phyloP scores from a whole-genome alignment of 2,329 filamentous ascomycete species.

The Paecilomyces dactylethromorphus region DNA sequence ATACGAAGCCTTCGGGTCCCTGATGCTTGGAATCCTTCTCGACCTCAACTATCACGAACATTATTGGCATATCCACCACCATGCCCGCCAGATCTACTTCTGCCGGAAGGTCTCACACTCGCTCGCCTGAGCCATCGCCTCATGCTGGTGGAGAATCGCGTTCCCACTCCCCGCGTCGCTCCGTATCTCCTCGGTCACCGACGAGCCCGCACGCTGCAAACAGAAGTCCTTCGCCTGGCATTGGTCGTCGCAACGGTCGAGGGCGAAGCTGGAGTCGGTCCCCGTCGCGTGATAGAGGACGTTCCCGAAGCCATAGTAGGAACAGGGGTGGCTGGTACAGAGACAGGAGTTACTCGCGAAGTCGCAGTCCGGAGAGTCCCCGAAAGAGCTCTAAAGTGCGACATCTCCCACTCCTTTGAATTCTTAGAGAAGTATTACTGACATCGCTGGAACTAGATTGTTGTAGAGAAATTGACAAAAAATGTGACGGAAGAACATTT shows the following conservation, averaged over 20 bases:
- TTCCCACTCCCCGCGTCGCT: conserved; percentile 23
- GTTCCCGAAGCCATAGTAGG: conserved; percentile 32
- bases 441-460: conserved; percentile 56
- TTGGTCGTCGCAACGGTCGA: conserved; percentile 19
- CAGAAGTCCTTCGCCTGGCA: conserved; percentile 19
- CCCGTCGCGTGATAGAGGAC: conserved; percentile 18
- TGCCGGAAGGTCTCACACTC: conserved; percentile 18
- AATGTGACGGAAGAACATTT: conserved; percentile 87
- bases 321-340: conserved; percentile 32
- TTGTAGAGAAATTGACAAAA: conserved; percentile 92
- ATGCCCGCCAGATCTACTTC: conserved; percentile 21
- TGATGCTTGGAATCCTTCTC: neutral
- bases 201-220: conserved; percentile 22
- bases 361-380: conserved; percentile 19
- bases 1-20: neutral
- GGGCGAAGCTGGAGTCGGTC: conserved; percentile 23
- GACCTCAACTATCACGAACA: neutral
- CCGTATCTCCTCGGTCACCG: conserved; percentile 27
- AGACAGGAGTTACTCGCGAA: conserved; percentile 30
- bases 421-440: neutral
- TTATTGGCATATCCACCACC: neutral
- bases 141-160: conserved; percentile 7
- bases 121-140: conserved; percentile 12
- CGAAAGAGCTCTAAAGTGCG: conserved; percentile 18
- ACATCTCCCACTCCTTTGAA: neutral